Evolutionary conservation across 164 flowering plant genomes (phyloP), one percentile per base, ranked within the genome.

Genomic region (Umbellularia californica): DNA sequence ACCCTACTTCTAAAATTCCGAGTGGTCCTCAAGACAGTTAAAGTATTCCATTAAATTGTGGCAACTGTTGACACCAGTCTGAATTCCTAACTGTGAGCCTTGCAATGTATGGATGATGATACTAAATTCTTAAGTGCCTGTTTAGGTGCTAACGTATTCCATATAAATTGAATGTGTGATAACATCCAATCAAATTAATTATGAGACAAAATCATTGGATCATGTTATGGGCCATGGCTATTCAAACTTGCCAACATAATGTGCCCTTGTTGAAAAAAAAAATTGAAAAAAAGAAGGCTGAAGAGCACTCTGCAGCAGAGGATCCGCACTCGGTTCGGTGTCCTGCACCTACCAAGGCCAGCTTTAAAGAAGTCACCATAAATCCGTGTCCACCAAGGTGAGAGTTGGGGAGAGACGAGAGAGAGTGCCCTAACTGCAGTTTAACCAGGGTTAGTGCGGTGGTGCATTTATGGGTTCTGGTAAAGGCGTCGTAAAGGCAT

Each of bases 351-450:
- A 27, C n/a, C 70, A 50, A 22, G 20, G 70, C 22, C 12, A 15
- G 50, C 70, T 67, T 67, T 67, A 28, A 67, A 33, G 50, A 67
- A 33, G 47, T 67, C 70, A 67, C 70, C 50, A 67, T 15, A 67
- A 67, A 20, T 67, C 19, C 70, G 70, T 67, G 70, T 67, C 70
- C 70, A 50, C 70, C 12, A 19, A 41, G 27, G 30, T 20, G 64
- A 2, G n/a, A 2, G 7, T 60, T 3, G 2, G 63, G 63, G 63
- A n/a, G 63, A 58, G 63, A 19, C n/a, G 19, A 19, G 22, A 23
- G 30, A 28, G 30, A 28, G 30, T 28, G 30, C 14, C 25, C 22
- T 64, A 64, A 24, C 27, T 22, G 63, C 19, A 58, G 63, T 58
- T 58, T 15, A 19, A 19, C 28, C 24, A 35, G 67, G 41, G 70